These are phyloP conservation scores for Metschnikowia lachancei DNA, from an alignment of 805 yeast species.

Conservation along the genomic window DNA sequence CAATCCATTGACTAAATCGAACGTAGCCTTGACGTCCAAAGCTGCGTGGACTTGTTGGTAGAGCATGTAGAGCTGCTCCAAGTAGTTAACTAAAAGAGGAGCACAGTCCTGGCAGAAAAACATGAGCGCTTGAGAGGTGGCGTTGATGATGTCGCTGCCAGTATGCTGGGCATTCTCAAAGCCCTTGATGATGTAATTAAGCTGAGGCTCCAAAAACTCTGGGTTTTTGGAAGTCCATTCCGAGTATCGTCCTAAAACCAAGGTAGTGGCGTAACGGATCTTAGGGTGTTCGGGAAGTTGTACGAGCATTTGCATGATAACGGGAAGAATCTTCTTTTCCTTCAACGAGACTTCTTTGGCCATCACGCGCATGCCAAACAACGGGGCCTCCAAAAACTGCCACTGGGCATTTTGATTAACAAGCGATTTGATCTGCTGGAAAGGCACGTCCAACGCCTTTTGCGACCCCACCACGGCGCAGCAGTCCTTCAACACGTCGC, in stretches of 20 bases:
- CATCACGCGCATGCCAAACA: slow-evolving; percentile 89
- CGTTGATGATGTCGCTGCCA: slow-evolving; percentile 57
- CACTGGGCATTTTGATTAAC: slow-evolving; percentile 47
- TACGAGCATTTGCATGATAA: slow-evolving; percentile 64
- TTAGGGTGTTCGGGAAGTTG: slow-evolving; percentile 81
- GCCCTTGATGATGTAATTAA: slow-evolving; percentile 79
- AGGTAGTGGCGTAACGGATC: slow-evolving; percentile 86
- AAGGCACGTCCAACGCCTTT: slow-evolving; percentile 69
- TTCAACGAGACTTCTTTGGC: slow-evolving; percentile 78
- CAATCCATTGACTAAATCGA: slow-evolving; percentile 85
- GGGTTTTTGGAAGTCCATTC: slow-evolving; percentile 92
- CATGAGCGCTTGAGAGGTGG: slow-evolving; percentile 92
- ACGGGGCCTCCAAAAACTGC: slow-evolving; percentile 88
- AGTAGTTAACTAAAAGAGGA: slow-evolving; percentile 54
- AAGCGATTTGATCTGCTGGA: slow-evolving; percentile 50
- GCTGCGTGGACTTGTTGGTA: slow-evolving; percentile 53
- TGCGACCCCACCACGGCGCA: slow-evolving; percentile 84
- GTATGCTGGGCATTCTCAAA: slow-evolving; percentile 35
- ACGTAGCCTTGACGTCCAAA: slow-evolving; percentile 65
- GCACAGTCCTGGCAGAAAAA: slow-evolving; percentile 93
- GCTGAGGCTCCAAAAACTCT: slow-evolving; percentile 73
- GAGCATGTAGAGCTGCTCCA: slow-evolving; percentile 73
- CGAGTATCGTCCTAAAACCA: slow-evolving; percentile 93
- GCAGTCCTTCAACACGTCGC: slow-evolving; percentile 95
- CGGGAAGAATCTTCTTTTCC: slow-evolving; percentile 69